A percentile compares a stretch with the other conserved stretches of the same genome.
These are phyloP conservation scores for Pichia sp. DNA, from an alignment of 1,139 yeast species.

Conservation along the genomic window DNA sequence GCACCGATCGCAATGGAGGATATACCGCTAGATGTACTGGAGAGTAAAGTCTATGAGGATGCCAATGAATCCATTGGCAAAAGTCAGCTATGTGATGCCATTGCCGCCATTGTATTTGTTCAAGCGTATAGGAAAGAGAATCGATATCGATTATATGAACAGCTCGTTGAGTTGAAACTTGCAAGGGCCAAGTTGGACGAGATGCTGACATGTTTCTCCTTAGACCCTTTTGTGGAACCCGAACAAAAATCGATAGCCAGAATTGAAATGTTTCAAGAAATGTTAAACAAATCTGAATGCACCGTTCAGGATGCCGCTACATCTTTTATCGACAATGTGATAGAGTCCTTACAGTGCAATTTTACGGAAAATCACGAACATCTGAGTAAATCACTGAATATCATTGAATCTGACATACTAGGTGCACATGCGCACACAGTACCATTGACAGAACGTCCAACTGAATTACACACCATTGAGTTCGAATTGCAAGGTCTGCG, in stretches of 20 bases:
- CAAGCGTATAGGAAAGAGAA: too few species aligned
- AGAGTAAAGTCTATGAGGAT: too few species aligned
- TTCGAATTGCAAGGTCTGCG: background rate
- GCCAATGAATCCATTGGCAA: too few species aligned
- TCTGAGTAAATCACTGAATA: slow-evolving; percentile 1
- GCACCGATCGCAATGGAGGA: too few species aligned
- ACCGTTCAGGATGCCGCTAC: background rate
- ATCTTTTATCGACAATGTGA: background rate
- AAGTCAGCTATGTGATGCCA: too few species aligned
- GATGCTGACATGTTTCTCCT: background rate
- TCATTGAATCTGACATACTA: slow-evolving; percentile 9
- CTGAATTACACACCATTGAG: slow-evolving; percentile 1
- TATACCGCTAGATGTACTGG: too few species aligned
- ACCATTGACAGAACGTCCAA: background rate
- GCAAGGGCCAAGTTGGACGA: background rate
- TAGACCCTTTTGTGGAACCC: background rate
- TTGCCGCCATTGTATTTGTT: too few species aligned
- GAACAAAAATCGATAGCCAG: background rate
- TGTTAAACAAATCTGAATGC: background rate
- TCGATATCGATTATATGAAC: too few species aligned
- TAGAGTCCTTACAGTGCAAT: background rate
- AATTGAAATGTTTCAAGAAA: background rate
- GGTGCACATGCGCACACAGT: background rate
- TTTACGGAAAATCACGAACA: background rate
- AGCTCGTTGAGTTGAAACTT: background rate